Percentiles rank a stretch among this genome's conserved stretches.
phyloP scores from a whole-genome alignment of 2,329 filamentous ascomycete species.

The Hawksworthiomyces lignivorus region DNA sequence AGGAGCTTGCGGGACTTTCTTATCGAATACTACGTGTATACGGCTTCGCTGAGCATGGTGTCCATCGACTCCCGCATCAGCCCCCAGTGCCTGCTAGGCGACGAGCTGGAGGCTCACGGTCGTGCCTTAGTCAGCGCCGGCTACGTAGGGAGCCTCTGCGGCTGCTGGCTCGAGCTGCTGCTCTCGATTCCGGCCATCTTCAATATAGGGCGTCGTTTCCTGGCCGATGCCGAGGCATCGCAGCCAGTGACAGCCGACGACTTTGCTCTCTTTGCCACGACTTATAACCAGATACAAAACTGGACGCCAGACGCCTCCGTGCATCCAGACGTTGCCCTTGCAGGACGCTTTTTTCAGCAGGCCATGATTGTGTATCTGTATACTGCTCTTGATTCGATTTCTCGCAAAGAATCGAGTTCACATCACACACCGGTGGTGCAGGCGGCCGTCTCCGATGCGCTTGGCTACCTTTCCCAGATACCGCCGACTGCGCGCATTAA shows the following conservation, averaged over 20 bases:
- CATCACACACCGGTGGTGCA: neutral
- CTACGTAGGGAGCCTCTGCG: conserved; percentile 30
- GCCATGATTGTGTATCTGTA: conserved; percentile 35
- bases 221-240: neutral
- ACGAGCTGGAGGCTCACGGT: conserved; percentile 23
- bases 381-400: conserved; percentile 4
- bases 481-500: conserved; percentile 27
- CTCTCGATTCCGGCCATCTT: conserved; percentile 32
- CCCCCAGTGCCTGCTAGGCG: conserved; percentile 24
- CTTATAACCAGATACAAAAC: conserved; percentile 33
- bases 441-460: conserved; percentile 22
- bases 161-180: conserved; percentile 32
- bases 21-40: conserved; percentile 41
- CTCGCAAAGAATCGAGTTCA: too few relatives aligned
- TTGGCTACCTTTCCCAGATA: conserved; percentile 25
- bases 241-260: conserved; percentile 15
- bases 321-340: conserved; percentile 29
- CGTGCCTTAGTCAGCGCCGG: conserved; percentile 21
- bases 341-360: conserved; percentile 36
- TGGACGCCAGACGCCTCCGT: conserved; percentile 30
- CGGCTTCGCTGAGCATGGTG: conserved; percentile 38
- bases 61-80: conserved; percentile 28
- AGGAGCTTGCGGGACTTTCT: conserved; percentile 35
- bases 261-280: conserved; percentile 24
- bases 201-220: conserved; percentile 29